Base-by-base conservation (phyloP, 805 yeast genomes). In the Spathaspora arborariae region DNA sequence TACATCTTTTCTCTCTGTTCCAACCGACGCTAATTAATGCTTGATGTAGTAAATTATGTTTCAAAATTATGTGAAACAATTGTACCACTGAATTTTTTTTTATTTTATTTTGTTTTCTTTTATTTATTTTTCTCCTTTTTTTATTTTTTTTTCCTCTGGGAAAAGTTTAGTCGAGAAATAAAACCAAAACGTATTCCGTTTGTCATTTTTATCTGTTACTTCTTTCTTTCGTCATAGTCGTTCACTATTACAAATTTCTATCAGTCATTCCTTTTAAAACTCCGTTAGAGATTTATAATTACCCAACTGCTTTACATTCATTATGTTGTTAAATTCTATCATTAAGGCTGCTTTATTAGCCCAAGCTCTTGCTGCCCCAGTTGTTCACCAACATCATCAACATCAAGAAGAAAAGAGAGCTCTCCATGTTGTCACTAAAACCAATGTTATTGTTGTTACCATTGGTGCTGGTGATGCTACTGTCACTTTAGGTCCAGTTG, bases 311-410 rank as follows among this genome's bases (percentile, higher is more conserved):
- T 45, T n/a, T 50, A 46, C 47, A 49, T 19, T 38, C 51, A 39
- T 46, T 49, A 79, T 78, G 82, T 75, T 76, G 65, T 76, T 81
- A 60, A 64, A 65, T 42, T 56, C 71, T 36, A 58, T 79, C 57
- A 73, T 70, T 55, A 65, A 77, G 45, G 79, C 83, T 45, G 59
- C 80, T 45, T 59, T 81, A 45, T 64, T 75, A 49, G 76, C 78
- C 56, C 63, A 78, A 44, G 74, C 76, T 43, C 50, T 75, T 36
- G 85, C 88, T 51, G 80, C 78, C 45, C 88, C 89, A 49, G 75
- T 71, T 47, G 85, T 79, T 56, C 35, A 73, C 53, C 89, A 85
- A 50, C 65, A 66, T 51, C 82, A 78, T 50, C 69, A 65, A 45
- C 82, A 79, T 60, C 65, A 69, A 35, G 76, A 69, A 35, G 76